A percentile compares a stretch with the other conserved stretches of the same genome.
These are phyloP conservation scores for Termitomyces sp. DNA, from an alignment of 768 basidiomycete species.

Conservation along the genomic window DNA sequence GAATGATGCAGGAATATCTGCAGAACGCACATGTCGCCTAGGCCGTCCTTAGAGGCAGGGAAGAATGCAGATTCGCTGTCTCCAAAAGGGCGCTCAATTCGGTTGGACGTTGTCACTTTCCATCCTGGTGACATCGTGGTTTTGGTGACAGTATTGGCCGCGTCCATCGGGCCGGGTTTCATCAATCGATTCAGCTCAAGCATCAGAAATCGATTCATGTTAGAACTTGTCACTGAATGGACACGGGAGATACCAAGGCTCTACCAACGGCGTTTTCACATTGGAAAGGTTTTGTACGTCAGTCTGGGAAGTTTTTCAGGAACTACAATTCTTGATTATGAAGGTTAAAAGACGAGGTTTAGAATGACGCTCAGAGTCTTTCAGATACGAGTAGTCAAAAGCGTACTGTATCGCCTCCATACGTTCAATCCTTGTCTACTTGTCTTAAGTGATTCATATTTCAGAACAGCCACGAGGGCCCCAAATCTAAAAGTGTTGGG, in stretches of 20 bases:
- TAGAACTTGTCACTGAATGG: too few relatives aligned
- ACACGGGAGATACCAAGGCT: too few relatives aligned
- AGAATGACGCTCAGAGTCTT: neutral
- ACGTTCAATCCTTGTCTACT: neutral
- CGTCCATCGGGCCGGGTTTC: neutral
- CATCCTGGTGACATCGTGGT: neutral
- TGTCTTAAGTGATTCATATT: neutral
- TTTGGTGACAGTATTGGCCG: neutral
- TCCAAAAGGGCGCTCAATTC: constrained; percentile 20
- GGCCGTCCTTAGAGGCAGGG: constrained; percentile 22
- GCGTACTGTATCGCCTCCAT: neutral
- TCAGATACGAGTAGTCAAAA: neutral
- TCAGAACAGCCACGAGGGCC: neutral
- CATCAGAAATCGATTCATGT: neutral
- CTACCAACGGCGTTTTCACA: neutral
- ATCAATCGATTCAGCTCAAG: neutral
- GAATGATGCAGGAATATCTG: neutral
- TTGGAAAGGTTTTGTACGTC: neutral
- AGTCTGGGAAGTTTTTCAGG: neutral
- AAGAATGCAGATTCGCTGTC: constrained; percentile 27
- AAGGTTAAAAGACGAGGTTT: neutral
- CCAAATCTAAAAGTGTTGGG: neutral
- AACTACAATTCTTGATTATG: neutral
- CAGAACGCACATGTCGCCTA: constrained; percentile 29
- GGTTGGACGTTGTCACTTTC: neutral